Evolutionary conservation across 495 filamentous ascomycete species (phyloP).

Genomic region (Penicillium atrosanguineum): DNA sequence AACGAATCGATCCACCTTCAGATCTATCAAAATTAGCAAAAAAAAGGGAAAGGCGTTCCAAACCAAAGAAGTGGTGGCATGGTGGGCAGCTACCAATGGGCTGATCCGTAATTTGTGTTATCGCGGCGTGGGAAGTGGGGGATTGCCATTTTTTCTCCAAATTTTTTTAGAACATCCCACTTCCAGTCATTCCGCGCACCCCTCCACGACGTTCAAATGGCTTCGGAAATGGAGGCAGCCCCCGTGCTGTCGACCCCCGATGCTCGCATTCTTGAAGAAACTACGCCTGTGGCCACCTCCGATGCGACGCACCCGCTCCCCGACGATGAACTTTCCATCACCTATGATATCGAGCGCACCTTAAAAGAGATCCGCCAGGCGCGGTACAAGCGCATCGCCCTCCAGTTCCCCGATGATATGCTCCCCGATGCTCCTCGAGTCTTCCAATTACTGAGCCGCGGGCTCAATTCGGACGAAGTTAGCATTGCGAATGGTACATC

Average conservation of each 20-base stretch:
- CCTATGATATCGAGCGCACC: constrained; percentile 86
- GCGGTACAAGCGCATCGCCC: constrained; percentile 72
- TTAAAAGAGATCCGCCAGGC: constrained; percentile 67
- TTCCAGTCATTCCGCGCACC: constrained; percentile 7
- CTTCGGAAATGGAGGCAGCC: constrained; percentile 45
- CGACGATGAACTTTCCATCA: constrained; percentile 69
- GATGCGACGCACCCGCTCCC: constrained; percentile 38
- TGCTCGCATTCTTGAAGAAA: constrained; percentile 67
- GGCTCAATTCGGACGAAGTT: constrained; percentile 46
- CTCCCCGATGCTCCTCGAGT: constrained; percentile 81
- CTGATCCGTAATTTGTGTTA: constrained; percentile 29
- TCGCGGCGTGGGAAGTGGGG: constrained; percentile 40
- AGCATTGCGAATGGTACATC: constrained; percentile 12
- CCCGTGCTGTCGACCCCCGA: constrained; percentile 89
- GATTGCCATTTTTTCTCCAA: constrained; percentile 22
- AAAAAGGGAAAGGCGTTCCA: not conserved
- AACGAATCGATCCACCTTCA: not conserved
- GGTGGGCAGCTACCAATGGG: constrained; percentile 21
- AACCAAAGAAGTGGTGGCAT: not conserved
- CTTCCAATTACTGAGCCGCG: constrained; percentile 61
- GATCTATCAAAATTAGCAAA: not conserved
- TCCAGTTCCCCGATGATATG: constrained; percentile 95
- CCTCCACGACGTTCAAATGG: constrained; percentile 23
- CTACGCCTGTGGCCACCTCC: constrained; percentile 32
- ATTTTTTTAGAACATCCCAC: constrained; percentile 8